Conservation (phyloP, 805 yeast species). For the Grigorovia humatica region DNA sequence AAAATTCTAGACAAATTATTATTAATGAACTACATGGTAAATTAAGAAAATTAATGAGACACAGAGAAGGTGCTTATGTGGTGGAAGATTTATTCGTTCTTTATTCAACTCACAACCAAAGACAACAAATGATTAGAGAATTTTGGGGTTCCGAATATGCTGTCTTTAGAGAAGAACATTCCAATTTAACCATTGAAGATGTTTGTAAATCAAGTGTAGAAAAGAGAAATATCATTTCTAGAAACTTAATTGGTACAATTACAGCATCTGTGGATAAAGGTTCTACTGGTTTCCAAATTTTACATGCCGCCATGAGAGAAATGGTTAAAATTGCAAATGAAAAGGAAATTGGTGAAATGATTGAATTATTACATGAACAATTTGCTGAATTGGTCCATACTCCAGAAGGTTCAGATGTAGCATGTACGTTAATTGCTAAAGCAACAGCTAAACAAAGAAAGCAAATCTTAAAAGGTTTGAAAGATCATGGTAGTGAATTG, state of each 20-base stretch:
- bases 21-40: slow-evolving; percentile 84
- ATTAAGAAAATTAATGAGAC: slow-evolving; percentile 85
- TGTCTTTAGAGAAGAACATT: slow-evolving; percentile 68
- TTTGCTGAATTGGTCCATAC: slow-evolving; percentile 94
- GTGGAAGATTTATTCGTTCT: slow-evolving; percentile 85
- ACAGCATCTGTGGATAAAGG: slow-evolving; percentile 91
- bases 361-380: slow-evolving; percentile 77
- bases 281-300: slow-evolving; percentile 88
- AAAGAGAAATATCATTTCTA: slow-evolving; percentile 62
- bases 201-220: slow-evolving; percentile 60
- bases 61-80: slow-evolving; percentile 96
- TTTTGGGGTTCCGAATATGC: slow-evolving; percentile 97
- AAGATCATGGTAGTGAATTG: slow-evolving; percentile 64
- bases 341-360: slow-evolving; percentile 65
- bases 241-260: slow-evolving; percentile 72
- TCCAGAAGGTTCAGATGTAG: slow-evolving; percentile 88
- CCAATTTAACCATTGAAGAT: slow-evolving; percentile 52
- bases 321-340: slow-evolving; percentile 59
- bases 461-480: slow-evolving; percentile 57
- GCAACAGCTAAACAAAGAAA: slow-evolving; percentile 93
- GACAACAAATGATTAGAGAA: slow-evolving; percentile 84
- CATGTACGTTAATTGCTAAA: slow-evolving; percentile 64
- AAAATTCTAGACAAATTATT: slow-evolving; percentile 62
- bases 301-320: slow-evolving; percentile 94
- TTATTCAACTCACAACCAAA: slow-evolving; percentile 77